A percentile compares a stretch with the other conserved stretches of the same genome.
Evolutionary conservation across 345 rosid genomes (phyloP).

Genomic region (Anacardium occidentale): DNA sequence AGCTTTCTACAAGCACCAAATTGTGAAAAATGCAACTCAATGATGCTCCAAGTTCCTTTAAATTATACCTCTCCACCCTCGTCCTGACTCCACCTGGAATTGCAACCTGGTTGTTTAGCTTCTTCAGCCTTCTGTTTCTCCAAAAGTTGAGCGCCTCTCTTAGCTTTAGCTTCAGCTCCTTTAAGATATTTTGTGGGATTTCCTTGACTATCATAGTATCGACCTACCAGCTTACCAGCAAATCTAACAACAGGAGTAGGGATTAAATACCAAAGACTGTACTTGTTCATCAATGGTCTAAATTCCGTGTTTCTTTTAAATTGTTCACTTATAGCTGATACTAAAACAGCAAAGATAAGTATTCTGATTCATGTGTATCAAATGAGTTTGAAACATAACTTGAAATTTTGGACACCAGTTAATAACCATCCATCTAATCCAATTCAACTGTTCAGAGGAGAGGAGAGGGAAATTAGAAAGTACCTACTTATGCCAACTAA

Average conservation of each 20-base stretch:
- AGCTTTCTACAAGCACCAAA: background rate
- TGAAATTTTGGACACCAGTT: too few species aligned
- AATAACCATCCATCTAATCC: too few species aligned
- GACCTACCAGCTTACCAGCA: conserved; percentile 85
- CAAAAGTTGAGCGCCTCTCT: conserved; percentile 86
- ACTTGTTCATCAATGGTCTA: background rate
- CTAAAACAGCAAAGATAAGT: background rate
- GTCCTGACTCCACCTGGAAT: conserved; percentile 89
- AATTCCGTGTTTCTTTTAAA: background rate
- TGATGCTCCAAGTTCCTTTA: conserved; percentile 1
- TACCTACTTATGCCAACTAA: too few species aligned
- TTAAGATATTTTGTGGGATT: conserved; percentile 82
- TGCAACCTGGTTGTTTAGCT: conserved; percentile 84
- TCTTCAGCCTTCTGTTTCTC: conserved; percentile 89
- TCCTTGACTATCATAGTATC: conserved; percentile 73
- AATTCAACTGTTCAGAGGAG: too few species aligned
- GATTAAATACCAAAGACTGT: conserved; percentile 7
- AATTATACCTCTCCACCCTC: conserved; percentile 82
- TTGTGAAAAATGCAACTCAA: background rate
- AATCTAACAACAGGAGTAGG: conserved; percentile 40
- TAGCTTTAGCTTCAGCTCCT: conserved; percentile 93
- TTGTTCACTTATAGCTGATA: background rate
- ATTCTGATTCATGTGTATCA: background rate
- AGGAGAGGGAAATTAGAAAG: too few species aligned
- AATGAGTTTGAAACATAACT: background rate